A percentile compares a stretch with the other conserved stretches of the same genome.
Conservation (phyloP, 2,329 filamentous ascomycete species). For the Ophiostoma perfectum region DNA sequence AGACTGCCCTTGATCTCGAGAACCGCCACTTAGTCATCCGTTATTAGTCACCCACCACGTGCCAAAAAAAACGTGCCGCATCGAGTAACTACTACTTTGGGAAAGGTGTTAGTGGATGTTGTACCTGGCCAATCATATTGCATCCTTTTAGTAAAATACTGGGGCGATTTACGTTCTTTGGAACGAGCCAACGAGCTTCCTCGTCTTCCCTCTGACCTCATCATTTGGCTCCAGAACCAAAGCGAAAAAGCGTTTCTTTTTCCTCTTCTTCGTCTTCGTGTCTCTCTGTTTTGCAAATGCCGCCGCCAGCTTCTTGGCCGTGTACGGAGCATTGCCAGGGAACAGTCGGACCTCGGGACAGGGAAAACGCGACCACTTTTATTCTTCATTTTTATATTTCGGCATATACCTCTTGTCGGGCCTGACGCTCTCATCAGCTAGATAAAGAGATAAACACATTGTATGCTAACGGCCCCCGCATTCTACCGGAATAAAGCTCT, state of each 20-base stretch:
- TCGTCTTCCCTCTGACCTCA: conserved; percentile 9
- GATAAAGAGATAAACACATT: too few species aligned
- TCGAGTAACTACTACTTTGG: conserved; percentile 6
- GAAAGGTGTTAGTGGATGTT: background rate
- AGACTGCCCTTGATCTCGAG: too few species aligned
- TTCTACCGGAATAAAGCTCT: background rate
- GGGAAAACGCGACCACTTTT: background rate
- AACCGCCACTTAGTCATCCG: background rate
- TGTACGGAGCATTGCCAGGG: background rate
- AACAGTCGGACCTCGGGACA: background rate
- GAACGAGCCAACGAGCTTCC: background rate
- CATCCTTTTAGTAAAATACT: background rate
- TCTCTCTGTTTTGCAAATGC: background rate
- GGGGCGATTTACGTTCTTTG: background rate
- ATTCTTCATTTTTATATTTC: background rate
- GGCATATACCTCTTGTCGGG: too few species aligned
- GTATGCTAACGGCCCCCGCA: background rate
- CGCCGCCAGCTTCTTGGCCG: background rate
- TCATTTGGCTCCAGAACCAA: conserved; percentile 3
- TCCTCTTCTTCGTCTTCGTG: background rate
- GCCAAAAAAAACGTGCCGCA: background rate
- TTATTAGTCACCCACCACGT: background rate
- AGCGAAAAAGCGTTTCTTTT: background rate
- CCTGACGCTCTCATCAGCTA: too few species aligned
- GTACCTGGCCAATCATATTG: background rate